Percentiles rank a stretch among this genome's conserved stretches.
phyloP scores from a whole-genome alignment of 1,284 basidiomycete genomes.

The Thelephora terrestris region DNA sequence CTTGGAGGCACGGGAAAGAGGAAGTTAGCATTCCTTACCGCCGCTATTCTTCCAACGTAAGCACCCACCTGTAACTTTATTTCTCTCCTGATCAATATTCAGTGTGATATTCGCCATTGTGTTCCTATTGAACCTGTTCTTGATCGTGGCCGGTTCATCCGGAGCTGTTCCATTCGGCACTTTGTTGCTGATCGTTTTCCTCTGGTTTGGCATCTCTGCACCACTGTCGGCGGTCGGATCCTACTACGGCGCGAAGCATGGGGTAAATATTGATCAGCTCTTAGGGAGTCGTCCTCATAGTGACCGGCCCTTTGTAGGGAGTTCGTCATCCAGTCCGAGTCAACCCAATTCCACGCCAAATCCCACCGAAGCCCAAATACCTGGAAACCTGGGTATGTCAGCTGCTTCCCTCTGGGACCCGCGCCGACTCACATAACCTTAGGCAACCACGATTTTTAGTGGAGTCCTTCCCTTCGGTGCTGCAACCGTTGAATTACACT shows the following conservation, averaged over 20 bases:
- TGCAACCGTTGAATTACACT: conserved; percentile 94
- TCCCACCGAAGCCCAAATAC: conserved; percentile 80
- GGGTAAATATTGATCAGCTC: conserved; percentile 41
- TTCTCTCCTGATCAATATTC: not conserved
- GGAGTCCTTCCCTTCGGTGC: conserved; percentile 94
- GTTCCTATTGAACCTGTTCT: conserved; percentile 81
- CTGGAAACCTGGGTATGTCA: conserved; percentile 61
- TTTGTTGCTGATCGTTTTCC: conserved; percentile 49
- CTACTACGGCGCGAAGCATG: conserved; percentile 79
- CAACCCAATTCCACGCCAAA: conserved; percentile 88
- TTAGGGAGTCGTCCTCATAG: conserved; percentile 3
- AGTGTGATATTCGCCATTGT: conserved; percentile 76
- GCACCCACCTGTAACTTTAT: conserved; percentile 13
- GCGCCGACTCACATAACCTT: conserved; percentile 10
- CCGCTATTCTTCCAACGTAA: conserved; percentile 81
- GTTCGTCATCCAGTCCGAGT: conserved; percentile 78
- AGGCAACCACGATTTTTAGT: conserved; percentile 73
- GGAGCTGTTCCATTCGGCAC: conserved; percentile 92
- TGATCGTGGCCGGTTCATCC: conserved; percentile 79
- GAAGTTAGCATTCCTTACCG: conserved; percentile 82
- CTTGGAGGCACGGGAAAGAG: conserved; percentile 75
- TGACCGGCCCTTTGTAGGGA: conserved; percentile 31
- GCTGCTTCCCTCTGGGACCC: conserved; percentile 5
- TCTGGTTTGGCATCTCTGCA: conserved; percentile 96
- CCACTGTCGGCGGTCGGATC: conserved; percentile 69